phyloP scores from a whole-genome alignment of 148 eudicot species.

The Amaranthus palmeri region DNA sequence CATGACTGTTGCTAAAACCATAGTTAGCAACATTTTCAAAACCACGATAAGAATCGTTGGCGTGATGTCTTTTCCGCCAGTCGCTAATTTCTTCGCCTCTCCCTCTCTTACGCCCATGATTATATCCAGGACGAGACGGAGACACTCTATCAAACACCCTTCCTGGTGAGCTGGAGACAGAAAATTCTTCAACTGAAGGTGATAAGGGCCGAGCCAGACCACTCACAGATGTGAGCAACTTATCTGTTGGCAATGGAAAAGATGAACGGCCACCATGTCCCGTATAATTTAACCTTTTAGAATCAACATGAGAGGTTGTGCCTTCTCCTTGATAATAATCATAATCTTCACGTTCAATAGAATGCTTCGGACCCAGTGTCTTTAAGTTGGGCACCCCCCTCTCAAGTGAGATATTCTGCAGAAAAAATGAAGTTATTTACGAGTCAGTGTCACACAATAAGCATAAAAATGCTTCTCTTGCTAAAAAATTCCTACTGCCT shows the following conservation, averaged over 20 bases:
- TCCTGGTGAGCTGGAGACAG: conserved; percentile 43
- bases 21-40: conserved; percentile 30
- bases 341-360: conserved; percentile 43
- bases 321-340: conserved; percentile 47
- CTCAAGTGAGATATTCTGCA: conserved; percentile 42
- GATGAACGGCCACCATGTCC: conserved; percentile 41
- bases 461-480: background rate
- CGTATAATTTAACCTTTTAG: conserved; percentile 38
- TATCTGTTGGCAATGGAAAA: conserved; percentile 37
- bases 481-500: background rate
- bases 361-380: conserved; percentile 30
- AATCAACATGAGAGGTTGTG: conserved; percentile 32
- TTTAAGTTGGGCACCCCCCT: conserved; percentile 39
- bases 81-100: conserved; percentile 47
- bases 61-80: conserved; percentile 38
- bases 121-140: conserved; percentile 35
- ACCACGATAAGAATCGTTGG: conserved; percentile 31
- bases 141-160: conserved; percentile 43
- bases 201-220: conserved; percentile 48
- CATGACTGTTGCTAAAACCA: conserved; percentile 36
- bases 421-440: background rate
- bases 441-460: background rate
- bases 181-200: conserved; percentile 49
- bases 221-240: conserved; percentile 35
- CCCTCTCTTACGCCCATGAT: conserved; percentile 41